Conservation (phyloP, 139 green algal species). For the Tetraselmis striata region DNA sequence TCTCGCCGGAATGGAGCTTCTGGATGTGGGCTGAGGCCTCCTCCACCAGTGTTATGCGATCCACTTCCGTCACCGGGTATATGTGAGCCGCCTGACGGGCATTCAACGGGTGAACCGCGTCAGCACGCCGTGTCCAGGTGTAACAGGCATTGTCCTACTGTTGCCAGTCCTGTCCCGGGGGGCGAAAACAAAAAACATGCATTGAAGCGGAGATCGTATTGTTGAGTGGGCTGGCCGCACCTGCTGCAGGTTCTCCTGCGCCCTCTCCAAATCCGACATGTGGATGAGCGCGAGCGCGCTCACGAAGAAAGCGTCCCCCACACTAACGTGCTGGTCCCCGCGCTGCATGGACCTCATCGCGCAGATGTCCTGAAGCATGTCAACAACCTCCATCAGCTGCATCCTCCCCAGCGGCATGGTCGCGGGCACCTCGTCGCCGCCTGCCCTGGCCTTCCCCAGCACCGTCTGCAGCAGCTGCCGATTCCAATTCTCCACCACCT, state of each 20-base stretch:
- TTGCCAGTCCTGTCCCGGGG: no score
- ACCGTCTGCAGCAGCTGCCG: neutral
- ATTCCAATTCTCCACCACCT: neutral
- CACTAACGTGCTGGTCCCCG: constrained; percentile 27
- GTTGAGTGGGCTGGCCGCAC: no score
- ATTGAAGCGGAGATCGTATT: no score
- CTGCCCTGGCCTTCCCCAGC: neutral
- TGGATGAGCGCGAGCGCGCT: constrained; percentile 50
- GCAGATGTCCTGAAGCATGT: constrained; percentile 65
- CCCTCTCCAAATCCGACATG: constrained; percentile 38
- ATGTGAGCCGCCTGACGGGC: neutral
- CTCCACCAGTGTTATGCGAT: neutral
- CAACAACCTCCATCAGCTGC: constrained; percentile 62
- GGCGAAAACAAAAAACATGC: no score
- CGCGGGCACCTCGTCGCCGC: neutral
- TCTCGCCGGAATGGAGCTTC: no score
- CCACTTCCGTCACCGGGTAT: neutral
- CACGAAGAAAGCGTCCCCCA: constrained; percentile 43
- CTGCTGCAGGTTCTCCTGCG: constrained; percentile 24
- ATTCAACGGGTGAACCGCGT: no score
- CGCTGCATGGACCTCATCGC: constrained; percentile 17
- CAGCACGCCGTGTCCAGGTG: no score
- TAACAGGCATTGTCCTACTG: no score
- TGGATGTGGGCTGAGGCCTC: neutral
- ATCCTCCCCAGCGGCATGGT: constrained; percentile 41